Evolutionary conservation across 2,329 filamentous ascomycete genomes (phyloP), one percentile per base, ranked within the genome.

Genomic region (Eutypa lata): DNA sequence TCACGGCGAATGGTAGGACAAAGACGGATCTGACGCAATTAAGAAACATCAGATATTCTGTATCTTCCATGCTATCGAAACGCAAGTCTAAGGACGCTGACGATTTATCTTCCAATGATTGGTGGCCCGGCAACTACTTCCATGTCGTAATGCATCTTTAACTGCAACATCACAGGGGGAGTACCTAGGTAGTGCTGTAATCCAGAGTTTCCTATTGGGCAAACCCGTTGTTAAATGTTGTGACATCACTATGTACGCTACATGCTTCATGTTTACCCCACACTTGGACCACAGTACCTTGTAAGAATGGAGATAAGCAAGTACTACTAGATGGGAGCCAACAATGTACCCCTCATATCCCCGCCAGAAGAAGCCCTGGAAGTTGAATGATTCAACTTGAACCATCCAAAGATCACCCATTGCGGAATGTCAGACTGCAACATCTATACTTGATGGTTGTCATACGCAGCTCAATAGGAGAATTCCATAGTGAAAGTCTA

Each of bases 161-260:
- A 7, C 22, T 45, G 13, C 22, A n/a, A n/a, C 21, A 26, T 51
- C 47, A 26, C 18, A 18, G n/a, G 6, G 26, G 26, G 6, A 31
- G 26, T 31, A 10, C 6, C 5, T 10, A 31, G 26, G 47, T 8
- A 33, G 38, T 55, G 46, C 57, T 59, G 51, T 67, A 67, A 67
- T 67, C 58, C 57, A 19, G 52, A 54, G 54, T 60, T 58, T 52
- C 47, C 62, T 53, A 66, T 26, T 67, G 64, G 65, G 33, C 48
- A 51, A 47, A 60, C 57, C 61, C 60, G 42, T 53, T 48, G 26
- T 37, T 52, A 42, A 52, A 28, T 19, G 51, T 52, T 22, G 58
- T 65, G 63, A 67, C 62, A 65, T 67, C 63, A 63, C 46, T 50
- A 48, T 21, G 6, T 24, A 45, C 21, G 16, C 7, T 28, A 10